Evolutionary conservation across 768 basidiomycete genomes (phyloP), one percentile per base, ranked within the genome.

Genomic region (Symmetrospora coprosmae): DNA sequence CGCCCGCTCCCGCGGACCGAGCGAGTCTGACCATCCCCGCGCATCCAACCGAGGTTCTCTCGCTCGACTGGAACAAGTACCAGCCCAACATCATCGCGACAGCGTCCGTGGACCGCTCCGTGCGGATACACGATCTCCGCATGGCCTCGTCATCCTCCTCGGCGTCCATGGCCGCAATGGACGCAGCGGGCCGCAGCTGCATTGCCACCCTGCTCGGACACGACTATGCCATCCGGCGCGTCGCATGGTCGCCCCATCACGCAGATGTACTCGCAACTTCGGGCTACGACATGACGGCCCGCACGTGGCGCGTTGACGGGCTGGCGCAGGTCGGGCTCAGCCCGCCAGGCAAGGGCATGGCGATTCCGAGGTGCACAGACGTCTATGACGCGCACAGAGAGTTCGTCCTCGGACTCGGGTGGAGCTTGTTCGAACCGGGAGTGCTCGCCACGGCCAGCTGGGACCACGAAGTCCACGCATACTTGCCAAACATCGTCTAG

Each of bases 281-380:
- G 37, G 83, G 85, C 68, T 91, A 96, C 73, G 92, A 97, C 70
- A 97, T 96, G 92, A 89, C 89, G 1, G 88, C 85, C 72, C 78
- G 87, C 71, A 78, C 91, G 85, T 94, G 76, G 70, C 83, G 78
- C 30, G 11, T 66, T 28, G 38, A 59, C 39, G 46, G n/a, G 34
- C 38, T 19, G 43, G 34, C 34, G 27, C 33, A 5, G 37, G 25
- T 43, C 25, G 43, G 43, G 23, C 25, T n/a, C 30, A 28, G 41
- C 2, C 25, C 43, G 1, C 28, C 25, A n/a, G 59, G 61, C 2
- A 41, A 23, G 11, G 52, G 23, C 39, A 58, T 38, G 53, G 49
- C 38, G 35, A 43, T 58, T 45, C 59, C 67, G 21, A 70, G 84
- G 61, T 72, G 82, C 62, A 83, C 55, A 46, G 55, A 58, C 33